A percentile compares a stretch with the other conserved stretches of the same genome.
Conservation (phyloP, 495 filamentous ascomycete genomes). For the Lophiostoma macrostomum region DNA sequence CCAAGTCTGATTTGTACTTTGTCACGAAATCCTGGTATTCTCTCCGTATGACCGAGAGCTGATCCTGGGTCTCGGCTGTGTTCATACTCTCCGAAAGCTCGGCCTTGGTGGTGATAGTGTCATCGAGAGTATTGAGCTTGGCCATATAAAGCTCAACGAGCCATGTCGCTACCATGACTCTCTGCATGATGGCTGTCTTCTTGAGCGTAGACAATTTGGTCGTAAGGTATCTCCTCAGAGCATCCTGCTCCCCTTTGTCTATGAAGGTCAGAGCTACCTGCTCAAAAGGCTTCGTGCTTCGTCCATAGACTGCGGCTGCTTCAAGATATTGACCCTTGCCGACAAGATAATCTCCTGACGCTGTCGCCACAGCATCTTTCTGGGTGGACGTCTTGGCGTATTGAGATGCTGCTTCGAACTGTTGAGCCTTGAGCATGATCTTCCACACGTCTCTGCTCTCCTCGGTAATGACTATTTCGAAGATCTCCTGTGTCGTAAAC, state of each 20-base stretch:
- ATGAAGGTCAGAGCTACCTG: constrained; percentile 90
- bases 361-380: constrained; percentile 83
- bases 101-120: constrained; percentile 86
- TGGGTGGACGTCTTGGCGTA: constrained; percentile 72
- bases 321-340: constrained; percentile 75
- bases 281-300: constrained; percentile 92
- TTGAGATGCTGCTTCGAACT: constrained; percentile 81
- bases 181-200: constrained; percentile 83
- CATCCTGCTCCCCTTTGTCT: constrained; percentile 85
- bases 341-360: constrained; percentile 82
- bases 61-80: constrained; percentile 64
- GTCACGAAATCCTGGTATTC: constrained; percentile 88
- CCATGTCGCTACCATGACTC: constrained; percentile 94
- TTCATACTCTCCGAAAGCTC: constrained; percentile 71
- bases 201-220: constrained; percentile 80
- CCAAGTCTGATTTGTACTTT: constrained; percentile 79
- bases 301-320: constrained; percentile 85
- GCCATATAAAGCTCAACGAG: constrained; percentile 95
- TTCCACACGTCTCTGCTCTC: constrained; percentile 94
- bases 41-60: constrained; percentile 62
- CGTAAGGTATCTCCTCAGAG: constrained; percentile 82
- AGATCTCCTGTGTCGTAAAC: constrained; percentile 85
- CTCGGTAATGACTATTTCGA: constrained; percentile 83
- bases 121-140: constrained; percentile 90
- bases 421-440: constrained; percentile 77